Evolutionary conservation across 805 yeast genomes (phyloP).

Genomic region (Yarrowia sp.): DNA sequence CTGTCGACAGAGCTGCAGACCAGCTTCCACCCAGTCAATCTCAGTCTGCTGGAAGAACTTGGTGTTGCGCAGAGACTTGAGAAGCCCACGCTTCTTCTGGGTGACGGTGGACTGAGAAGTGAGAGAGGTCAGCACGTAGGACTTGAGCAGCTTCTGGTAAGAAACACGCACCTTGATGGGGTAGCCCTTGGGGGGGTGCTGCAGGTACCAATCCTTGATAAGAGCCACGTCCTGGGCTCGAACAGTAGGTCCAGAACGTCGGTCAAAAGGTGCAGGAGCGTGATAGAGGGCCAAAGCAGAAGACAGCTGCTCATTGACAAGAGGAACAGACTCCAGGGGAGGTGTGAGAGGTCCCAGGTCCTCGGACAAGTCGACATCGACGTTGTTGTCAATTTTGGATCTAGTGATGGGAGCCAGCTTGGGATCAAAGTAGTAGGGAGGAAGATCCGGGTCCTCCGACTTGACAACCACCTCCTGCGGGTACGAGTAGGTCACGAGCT

Average conservation of each 20-base stretch:
- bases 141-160: conserved; percentile 85
- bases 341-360: conserved; percentile 48
- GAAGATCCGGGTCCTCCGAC: conserved; percentile 57
- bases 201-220: conserved; percentile 80
- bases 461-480: conserved; percentile 62
- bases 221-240: conserved; percentile 92
- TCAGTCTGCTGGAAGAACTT: conserved; percentile 90
- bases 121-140: conserved; percentile 72
- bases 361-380: conserved; percentile 54
- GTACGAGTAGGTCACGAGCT: conserved; percentile 66
- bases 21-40: conserved; percentile 99
- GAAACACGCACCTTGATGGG: conserved; percentile 85
- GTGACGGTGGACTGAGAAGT: conserved; percentile 57
- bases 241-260: conserved; percentile 70
- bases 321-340: conserved; percentile 54
- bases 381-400: conserved; percentile 46
- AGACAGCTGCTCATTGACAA: conserved; percentile 56
- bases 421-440: conserved; percentile 64
- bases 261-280: conserved; percentile 87
- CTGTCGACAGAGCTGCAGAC: conserved; percentile 88
- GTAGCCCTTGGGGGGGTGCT: conserved; percentile 62
- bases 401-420: conserved; percentile 61
- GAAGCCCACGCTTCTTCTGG: conserved; percentile 61
- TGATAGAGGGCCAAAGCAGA: conserved; percentile 73
- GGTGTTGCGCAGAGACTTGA: conserved; percentile 73